Base-by-base conservation (phyloP, 2,329 filamentous ascomycete species). In the Cytospora schulzeri region DNA sequence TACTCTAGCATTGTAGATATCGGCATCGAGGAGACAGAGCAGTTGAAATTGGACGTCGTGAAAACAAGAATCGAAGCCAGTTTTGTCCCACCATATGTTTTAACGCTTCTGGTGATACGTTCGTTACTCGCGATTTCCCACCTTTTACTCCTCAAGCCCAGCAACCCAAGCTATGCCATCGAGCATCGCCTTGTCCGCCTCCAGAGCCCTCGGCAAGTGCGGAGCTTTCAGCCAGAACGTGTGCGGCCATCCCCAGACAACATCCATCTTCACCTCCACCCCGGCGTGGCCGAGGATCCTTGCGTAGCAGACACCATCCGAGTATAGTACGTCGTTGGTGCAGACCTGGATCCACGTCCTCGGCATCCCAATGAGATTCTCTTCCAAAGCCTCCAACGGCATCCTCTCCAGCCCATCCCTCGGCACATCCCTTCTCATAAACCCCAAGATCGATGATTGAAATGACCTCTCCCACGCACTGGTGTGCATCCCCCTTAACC, bases 1-100 rank as follows among this genome's bases (percentile, higher is more conserved):
- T 85, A 86, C 81, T 87, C 83, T 88, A 88, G 85, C 84, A 85
- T 85, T 88, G 85, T 88, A 88, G 85, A 88, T 87, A 86, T 77
- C 79, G 80, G 76, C 78, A 76, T 68, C 66, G 66, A 67, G 65
- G 66, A 56, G 59, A 52, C 31, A 41, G 65, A 61, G 57, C 54
- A 66, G 53, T 57, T 63, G 60, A n/a, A 66, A 62, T 51, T 66
- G 66, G 61, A 48, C 60, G 60, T 57, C 52, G 63, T 60, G 51
- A 60, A 14, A 48, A 50, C n/a, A 51, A 63, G 54, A 53, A 51
- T 62, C 31, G 38, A 65, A 57, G 48, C 28, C 60, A 41, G 33
- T 51, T 45, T 50, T 29, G 33, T 24, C 55, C 29, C 33, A 19
- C 9, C 31, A 12, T 5, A 26, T 26, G 45, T 28, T 26, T 26